A percentile compares a stretch with the other conserved stretches of the same genome.
Evolutionary conservation across 805 yeast species (phyloP).

Genomic region (Pichia insulana): DNA sequence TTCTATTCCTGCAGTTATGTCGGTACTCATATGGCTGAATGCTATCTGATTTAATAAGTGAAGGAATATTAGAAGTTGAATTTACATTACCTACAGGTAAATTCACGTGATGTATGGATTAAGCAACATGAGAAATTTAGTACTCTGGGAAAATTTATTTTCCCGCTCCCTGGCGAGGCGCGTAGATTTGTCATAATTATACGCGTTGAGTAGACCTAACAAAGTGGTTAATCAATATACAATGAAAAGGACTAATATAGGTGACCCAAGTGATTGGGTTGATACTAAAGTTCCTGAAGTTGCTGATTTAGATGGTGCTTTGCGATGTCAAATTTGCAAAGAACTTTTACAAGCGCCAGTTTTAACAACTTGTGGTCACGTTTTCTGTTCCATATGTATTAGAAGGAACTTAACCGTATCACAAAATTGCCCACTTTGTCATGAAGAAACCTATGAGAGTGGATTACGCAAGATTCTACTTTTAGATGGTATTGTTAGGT

Average conservation of each 20-base stretch:
- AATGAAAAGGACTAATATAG: constrained; percentile 20
- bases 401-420: constrained; percentile 56
- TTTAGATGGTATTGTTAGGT: constrained; percentile 60
- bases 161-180: too few species aligned
- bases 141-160: too few species aligned
- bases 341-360: constrained; percentile 76
- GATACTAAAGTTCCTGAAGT: constrained; percentile 46
- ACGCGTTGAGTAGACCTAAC: too few species aligned
- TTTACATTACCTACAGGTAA: too few species aligned
- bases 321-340: constrained; percentile 83
- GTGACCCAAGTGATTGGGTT: constrained; percentile 71
- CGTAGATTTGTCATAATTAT: too few species aligned
- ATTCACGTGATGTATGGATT: too few species aligned
- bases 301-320: constrained; percentile 53
- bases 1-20: background rate
- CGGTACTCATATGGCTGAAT: background rate
- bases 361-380: constrained; percentile 76
- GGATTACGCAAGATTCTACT: constrained; percentile 56
- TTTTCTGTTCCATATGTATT: constrained; percentile 83
- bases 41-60: too few species aligned
- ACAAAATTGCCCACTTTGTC: constrained; percentile 71
- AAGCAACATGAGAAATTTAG: too few species aligned
- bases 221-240: background rate
- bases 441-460: constrained; percentile 60
- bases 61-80: too few species aligned